These are phyloP conservation scores for Gigaspora rosea DNA, from an alignment of 192 early-diverging fungal species.

Conservation along the genomic window DNA sequence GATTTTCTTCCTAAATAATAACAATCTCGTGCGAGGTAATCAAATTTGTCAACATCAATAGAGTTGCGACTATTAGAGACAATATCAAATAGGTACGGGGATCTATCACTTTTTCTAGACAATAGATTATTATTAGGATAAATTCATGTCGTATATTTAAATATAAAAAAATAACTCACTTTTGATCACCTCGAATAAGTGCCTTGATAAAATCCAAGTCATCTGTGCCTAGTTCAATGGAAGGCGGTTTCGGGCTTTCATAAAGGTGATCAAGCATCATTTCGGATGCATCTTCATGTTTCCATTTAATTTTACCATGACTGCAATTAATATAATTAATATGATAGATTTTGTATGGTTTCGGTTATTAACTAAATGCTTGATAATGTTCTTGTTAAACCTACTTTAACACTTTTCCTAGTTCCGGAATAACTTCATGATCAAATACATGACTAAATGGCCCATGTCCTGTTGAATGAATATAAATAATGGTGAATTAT, in stretches of 20 bases:
- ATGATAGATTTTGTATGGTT: too few species aligned
- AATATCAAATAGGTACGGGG: constrained; percentile 90
- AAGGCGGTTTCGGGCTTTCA: constrained; percentile 56
- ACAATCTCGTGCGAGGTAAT: constrained; percentile 77
- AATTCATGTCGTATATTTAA: not conserved
- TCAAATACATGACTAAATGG: constrained; percentile 97
- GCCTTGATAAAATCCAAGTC: constrained; percentile 69
- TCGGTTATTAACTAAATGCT: not conserved
- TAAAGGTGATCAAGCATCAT: constrained; percentile 85
- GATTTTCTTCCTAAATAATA: constrained; percentile 72
- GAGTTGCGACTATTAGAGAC: constrained; percentile 94
- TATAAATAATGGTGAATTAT: not conserved
- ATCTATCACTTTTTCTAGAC: not conserved
- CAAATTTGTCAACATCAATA: constrained; percentile 95
- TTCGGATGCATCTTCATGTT: constrained; percentile 78
- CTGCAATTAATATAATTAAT: constrained; percentile 4
- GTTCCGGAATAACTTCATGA: constrained; percentile 76
- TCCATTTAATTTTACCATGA: constrained; percentile 60
- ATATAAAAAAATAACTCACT: not conserved
- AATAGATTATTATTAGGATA: not conserved
- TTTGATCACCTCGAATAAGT: constrained; percentile 63
- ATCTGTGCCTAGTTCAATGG: constrained; percentile 62
- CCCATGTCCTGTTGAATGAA: constrained; percentile 70
- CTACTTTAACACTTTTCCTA: constrained; percentile 19
- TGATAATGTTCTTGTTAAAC: constrained; percentile 10